These are phyloP conservation scores for Picochlorum sp. DNA, from an alignment of 139 green algal genomes.

Conservation along the genomic window DNA sequence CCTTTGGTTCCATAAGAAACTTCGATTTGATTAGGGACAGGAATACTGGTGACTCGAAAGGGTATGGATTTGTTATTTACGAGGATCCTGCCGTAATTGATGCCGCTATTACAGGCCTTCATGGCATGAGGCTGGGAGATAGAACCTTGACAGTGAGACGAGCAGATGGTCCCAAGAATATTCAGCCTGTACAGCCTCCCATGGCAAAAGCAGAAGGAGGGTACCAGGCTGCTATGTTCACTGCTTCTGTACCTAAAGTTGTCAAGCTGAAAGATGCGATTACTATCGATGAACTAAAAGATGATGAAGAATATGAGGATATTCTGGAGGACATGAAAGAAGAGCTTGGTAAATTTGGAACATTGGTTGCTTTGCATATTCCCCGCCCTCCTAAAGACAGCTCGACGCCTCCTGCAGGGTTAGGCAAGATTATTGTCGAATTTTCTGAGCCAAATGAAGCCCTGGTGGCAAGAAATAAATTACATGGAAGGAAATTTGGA, in stretches of 20 bases:
- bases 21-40: conserved; percentile 93
- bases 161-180: background rate
- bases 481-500: conserved; percentile 79
- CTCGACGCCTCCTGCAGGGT: conserved; percentile 27
- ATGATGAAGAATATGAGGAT: conserved; percentile 83
- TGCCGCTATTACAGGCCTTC: conserved; percentile 72
- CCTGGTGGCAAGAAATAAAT: conserved; percentile 50
- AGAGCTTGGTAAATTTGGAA: conserved; percentile 50
- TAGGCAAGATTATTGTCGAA: conserved; percentile 76
- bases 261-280: conserved; percentile 35
- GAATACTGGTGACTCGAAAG: conserved; percentile 85
- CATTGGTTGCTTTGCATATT: conserved; percentile 41
- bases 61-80: conserved; percentile 94
- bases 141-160: conserved; percentile 74
- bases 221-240: conserved; percentile 8
- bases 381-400: conserved; percentile 27
- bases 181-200: background rate
- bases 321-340: conserved; percentile 82
- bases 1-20: conserved; percentile 75
- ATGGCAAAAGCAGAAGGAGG: background rate
- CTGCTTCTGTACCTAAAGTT: conserved; percentile 1
- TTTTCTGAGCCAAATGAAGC: conserved; percentile 51
- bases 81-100: conserved; percentile 71
- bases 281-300: conserved; percentile 69
- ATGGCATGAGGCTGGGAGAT: conserved; percentile 95